phyloP scores from a whole-genome alignment of 805 yeast genomes.

The Brettanomyces sp. region DNA sequence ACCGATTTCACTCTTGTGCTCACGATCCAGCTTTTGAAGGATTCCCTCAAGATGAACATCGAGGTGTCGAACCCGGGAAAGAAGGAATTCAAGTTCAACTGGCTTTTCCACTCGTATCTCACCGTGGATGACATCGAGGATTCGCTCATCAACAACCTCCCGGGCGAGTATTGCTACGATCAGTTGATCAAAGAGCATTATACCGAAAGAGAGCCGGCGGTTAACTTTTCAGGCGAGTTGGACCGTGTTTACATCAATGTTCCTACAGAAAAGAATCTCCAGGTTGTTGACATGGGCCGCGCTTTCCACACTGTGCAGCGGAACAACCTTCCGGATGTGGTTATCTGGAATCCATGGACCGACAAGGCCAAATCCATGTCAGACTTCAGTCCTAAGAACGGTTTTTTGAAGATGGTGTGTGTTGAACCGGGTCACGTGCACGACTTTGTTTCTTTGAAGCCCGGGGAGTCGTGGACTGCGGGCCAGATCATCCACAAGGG shows the following conservation, averaged over 20 bases:
- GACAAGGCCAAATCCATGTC: slow-evolving; percentile 73
- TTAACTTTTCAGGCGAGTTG: slow-evolving; percentile 65
- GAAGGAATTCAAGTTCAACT: slow-evolving; percentile 71
- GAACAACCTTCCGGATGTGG: slow-evolving; percentile 50
- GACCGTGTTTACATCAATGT: slow-evolving; percentile 77
- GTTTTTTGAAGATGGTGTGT: slow-evolving; percentile 83
- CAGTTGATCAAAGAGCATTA: slow-evolving; percentile 59
- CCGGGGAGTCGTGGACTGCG: slow-evolving; percentile 74
- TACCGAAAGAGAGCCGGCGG: slow-evolving; percentile 65
- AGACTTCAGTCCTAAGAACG: slow-evolving; percentile 81
- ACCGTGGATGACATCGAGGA: slow-evolving; percentile 69
- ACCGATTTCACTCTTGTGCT: slow-evolving; percentile 72
- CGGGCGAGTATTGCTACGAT: slow-evolving; percentile 65
- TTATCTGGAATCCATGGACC: slow-evolving; percentile 98
- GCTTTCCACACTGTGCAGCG: slow-evolving; percentile 63
- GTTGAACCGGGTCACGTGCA: slow-evolving; percentile 89
- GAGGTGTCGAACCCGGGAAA: slow-evolving; percentile 67
- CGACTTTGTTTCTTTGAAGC: slow-evolving; percentile 49
- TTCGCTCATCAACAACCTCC: slow-evolving; percentile 66
- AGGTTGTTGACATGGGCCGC: slow-evolving; percentile 62
- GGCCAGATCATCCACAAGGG: slow-evolving; percentile 50
- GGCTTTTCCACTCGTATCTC: slow-evolving; percentile 91
- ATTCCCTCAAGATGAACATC: slow-evolving; percentile 55
- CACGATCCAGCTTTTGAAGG: slow-evolving; percentile 53
- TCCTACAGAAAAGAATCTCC: slow-evolving; percentile 43